Percentiles rank a stretch among this genome's conserved stretches.
phyloP scores from a whole-genome alignment of 495 filamentous ascomycete genomes.

The Aspergillus cavernicola region DNA sequence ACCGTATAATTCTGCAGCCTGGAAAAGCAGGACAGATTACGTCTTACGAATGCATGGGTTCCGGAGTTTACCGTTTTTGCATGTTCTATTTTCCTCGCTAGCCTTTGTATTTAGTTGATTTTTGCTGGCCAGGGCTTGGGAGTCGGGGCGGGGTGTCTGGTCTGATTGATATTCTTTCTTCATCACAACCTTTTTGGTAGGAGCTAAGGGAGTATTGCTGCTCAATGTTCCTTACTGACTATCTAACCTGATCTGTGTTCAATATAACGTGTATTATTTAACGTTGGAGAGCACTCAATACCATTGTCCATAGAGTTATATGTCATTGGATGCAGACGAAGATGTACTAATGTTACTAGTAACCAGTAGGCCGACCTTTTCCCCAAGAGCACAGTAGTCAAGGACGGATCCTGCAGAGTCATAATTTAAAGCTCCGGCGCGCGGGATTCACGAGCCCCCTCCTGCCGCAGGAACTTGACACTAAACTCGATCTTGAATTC shows the following conservation, averaged over 20 bases:
- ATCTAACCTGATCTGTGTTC: slow-evolving; percentile 7
- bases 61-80: slow-evolving; percentile 31
- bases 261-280: slow-evolving; percentile 21
- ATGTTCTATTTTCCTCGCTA: slow-evolving; percentile 19
- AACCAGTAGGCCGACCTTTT: no score
- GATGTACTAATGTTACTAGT: no score
- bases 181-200: slow-evolving; percentile 11
- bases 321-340: no score
- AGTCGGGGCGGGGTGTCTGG: slow-evolving; percentile 24
- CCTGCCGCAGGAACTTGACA: slow-evolving; percentile 2
- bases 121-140: slow-evolving; percentile 11
- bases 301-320: neutral
- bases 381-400: no score
- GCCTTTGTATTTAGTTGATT: slow-evolving; percentile 19
- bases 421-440: neutral
- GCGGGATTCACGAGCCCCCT: neutral
- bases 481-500: slow-evolving; percentile 11
- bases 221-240: neutral
- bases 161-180: slow-evolving; percentile 12
- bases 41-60: slow-evolving; percentile 44
- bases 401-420: no score
- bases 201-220: neutral
- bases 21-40: slow-evolving; percentile 19
- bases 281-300: neutral
- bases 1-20: slow-evolving; percentile 8